These are phyloP conservation scores for Mercurialis annua DNA, from an alignment of 345 rosid species.

Conservation along the genomic window DNA sequence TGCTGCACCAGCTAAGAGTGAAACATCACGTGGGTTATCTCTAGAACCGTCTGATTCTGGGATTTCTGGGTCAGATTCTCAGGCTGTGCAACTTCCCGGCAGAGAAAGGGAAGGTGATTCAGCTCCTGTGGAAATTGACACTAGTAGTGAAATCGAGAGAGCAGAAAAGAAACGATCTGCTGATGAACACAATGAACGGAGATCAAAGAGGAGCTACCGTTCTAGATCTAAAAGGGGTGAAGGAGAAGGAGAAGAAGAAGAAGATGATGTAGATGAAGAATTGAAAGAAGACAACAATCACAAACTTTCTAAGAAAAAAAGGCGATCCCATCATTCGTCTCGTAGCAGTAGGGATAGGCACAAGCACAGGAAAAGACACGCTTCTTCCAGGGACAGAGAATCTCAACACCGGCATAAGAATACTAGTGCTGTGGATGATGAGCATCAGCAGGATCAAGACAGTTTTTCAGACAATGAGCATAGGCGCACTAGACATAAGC, in stretches of 20 bases:
- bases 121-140: constrained; percentile 34
- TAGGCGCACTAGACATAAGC: constrained; percentile 16
- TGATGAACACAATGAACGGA: constrained; percentile 47
- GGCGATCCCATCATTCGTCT: constrained; percentile 39
- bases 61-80: constrained; percentile 42
- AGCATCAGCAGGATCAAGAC: constrained; percentile 28
- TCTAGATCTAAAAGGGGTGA: constrained; percentile 43
- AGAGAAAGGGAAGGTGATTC: constrained; percentile 55
- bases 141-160: constrained; percentile 29
- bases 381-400: constrained; percentile 45
- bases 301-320: constrained; percentile 48
- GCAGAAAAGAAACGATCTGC: constrained; percentile 34
- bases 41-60: constrained; percentile 50
- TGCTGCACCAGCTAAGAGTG: constrained; percentile 48
- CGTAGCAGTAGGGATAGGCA: constrained; percentile 42
- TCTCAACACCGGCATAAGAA: constrained; percentile 37
- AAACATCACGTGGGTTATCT: constrained; percentile 44
- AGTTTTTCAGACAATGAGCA: constrained; percentile 43
- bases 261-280: constrained; percentile 29
- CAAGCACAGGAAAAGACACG: constrained; percentile 47
- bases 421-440: constrained; percentile 33
- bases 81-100: constrained; percentile 17
- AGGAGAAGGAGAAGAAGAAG: constrained; percentile 30
- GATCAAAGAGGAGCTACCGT: constrained; percentile 75
- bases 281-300: constrained; percentile 35